Base-by-base conservation (phyloP, 2,329 filamentous ascomycete genomes). In the Phialophora tarda region DNA sequence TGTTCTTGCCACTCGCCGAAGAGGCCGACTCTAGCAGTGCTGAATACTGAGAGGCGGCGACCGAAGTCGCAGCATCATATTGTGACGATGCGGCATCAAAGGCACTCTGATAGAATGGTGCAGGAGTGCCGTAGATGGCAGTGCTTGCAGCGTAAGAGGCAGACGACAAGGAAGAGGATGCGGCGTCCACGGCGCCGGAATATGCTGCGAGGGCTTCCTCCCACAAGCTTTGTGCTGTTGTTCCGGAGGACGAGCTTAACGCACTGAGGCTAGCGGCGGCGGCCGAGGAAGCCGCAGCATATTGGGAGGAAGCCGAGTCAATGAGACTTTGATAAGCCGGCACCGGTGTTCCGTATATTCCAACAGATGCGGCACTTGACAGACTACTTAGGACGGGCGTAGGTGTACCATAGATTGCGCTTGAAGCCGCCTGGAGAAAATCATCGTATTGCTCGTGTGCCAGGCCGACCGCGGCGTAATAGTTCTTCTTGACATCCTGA, bases 371-470 rank as follows among this genome's bases (percentile, higher is more conserved):
- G 62, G 85, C 85, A 54, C 70, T 74, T 4, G 72, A 74, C 21
- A 75, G 53, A 60, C 75, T 75, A 57, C 76, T 71, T 58, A 87
- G 79, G 0, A 82, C 87, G 2, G 87, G 84, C 0, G 86, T 88
- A 17, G 88, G 85, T 11, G 86, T 86, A 6, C 87, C 87, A 63
- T 86, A 89, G 48, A 92, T 81, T 23, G 88, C 91, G 41, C 85
- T 87, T 10, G 90, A 92, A 7, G 91, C 91, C 4, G 89, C 88
- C 12, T 83, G 83, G 1, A 95, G 71, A 73, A 95, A 94, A 58
- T 89, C 89, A 4, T 89, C 88, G 76, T 95, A 95, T 44, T 89
- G 87, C 51, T 88, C 91, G 73, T 96, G 90, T 0, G 92, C 92
- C 53, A 92, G 77, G 30, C 92, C 92, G 26, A 95, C 78, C 11